Percentiles rank a stretch among this genome's conserved stretches.
Conservation (phyloP, 2,329 filamentous ascomycete species). For the Penicillium sp. region DNA sequence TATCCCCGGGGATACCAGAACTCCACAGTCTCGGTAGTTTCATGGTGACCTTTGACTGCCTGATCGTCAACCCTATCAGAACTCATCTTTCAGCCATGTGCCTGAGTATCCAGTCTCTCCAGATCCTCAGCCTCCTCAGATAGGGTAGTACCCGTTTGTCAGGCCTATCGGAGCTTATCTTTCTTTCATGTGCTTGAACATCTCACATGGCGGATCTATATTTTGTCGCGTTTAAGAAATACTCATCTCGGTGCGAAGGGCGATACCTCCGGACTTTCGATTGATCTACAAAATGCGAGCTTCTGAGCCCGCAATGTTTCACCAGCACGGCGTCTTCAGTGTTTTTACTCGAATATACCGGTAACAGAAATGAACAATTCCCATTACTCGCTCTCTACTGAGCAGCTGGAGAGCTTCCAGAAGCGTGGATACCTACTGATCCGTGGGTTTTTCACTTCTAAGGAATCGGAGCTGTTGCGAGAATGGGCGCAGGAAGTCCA, state of each 20-base stretch:
- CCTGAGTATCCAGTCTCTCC: not conserved
- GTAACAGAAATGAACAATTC: constrained; percentile 15
- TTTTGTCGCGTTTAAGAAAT: not conserved
- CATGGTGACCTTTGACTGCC: not conserved
- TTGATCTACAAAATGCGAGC: not conserved
- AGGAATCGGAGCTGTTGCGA: constrained; percentile 18
- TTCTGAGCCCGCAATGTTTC: not conserved
- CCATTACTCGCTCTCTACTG: constrained; percentile 14
- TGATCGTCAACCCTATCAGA: not conserved
- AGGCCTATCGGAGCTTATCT: not conserved
- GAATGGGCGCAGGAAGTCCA: constrained; percentile 32
- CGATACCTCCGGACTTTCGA: not conserved
- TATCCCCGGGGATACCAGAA: not conserved
- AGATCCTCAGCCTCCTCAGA: not conserved
- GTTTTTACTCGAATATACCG: not conserved
- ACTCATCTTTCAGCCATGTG: not conserved
- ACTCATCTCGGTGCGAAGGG: constrained; percentile 11
- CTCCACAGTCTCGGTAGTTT: not conserved
- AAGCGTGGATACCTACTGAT: constrained; percentile 27
- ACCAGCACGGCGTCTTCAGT: not conserved
- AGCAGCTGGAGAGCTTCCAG: constrained; percentile 22
- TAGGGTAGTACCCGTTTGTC: not conserved
- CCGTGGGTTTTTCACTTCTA: constrained; percentile 15
- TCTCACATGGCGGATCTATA: not conserved
- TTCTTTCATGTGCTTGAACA: not conserved